Conservation (phyloP, 2,329 filamentous ascomycete genomes). For the Aspergillus sp. region DNA sequence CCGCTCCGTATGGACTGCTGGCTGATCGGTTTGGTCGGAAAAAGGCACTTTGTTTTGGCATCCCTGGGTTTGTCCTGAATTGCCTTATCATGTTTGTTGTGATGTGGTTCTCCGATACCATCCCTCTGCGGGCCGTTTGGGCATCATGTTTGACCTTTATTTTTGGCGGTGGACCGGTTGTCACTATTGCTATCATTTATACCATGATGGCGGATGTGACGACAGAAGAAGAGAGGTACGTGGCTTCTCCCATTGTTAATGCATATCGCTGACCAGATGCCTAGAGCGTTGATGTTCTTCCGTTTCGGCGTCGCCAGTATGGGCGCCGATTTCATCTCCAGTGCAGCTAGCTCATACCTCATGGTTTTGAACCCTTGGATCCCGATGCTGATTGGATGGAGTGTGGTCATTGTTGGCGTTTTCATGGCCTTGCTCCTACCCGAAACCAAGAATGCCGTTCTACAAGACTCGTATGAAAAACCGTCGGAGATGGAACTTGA, state of each 20-base stretch:
- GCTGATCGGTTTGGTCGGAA: constrained; percentile 55
- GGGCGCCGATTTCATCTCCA: constrained; percentile 45
- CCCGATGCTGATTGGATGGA: constrained; percentile 43
- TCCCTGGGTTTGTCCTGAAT: constrained; percentile 48
- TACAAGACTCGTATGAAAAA: constrained; percentile 11
- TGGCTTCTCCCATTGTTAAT: background rate
- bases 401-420: constrained; percentile 38
- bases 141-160: constrained; percentile 51
- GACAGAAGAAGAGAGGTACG: constrained; percentile 49
- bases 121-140: constrained; percentile 55
- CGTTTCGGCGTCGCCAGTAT: constrained; percentile 45
- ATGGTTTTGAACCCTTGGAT: constrained; percentile 48
- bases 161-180: constrained; percentile 54
- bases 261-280: constrained; percentile 5
- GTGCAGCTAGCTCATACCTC: constrained; percentile 44
- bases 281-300: constrained; percentile 47
- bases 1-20: constrained; percentile 55
- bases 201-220: constrained; percentile 59
- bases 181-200: constrained; percentile 52
- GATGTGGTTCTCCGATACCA: constrained; percentile 42
- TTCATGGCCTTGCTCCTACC: constrained; percentile 41
- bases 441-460: constrained; percentile 43
- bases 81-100: constrained; percentile 38
- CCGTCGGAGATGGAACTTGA: constrained; percentile 36
- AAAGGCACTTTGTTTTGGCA: constrained; percentile 47